Evolutionary conservation across 2,329 filamentous ascomycete species (phyloP).

Genomic region (Diaporthe eres): DNA sequence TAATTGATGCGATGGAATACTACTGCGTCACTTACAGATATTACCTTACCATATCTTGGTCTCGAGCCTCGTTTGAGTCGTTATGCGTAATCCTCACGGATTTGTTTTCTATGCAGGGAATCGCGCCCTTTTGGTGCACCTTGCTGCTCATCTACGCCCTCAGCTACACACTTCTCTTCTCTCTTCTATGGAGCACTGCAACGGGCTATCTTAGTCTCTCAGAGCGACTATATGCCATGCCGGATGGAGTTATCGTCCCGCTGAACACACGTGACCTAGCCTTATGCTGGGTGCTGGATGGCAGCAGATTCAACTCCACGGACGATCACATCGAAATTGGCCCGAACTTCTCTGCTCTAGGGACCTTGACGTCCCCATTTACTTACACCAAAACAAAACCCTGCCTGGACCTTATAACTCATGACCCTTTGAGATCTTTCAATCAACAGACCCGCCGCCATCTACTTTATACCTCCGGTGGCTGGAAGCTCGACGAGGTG

Average conservation of each 20-base stretch:
- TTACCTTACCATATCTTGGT: background rate
- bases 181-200: background rate
- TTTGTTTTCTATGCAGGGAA: background rate
- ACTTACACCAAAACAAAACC: background rate
- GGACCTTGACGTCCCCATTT: fast-evolving
- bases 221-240: background rate
- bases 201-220: background rate
- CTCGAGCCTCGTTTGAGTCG: background rate
- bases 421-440: too few relatives aligned
- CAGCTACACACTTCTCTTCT: background rate
- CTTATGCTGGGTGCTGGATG: background rate
- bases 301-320: background rate
- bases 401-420: background rate
- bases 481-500: background rate
- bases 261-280: background rate
- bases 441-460: background rate
- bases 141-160: background rate
- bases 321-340: background rate
- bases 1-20: background rate
- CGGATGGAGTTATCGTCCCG: background rate
- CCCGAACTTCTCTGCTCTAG: background rate
- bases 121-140: background rate
- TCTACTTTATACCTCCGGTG: background rate
- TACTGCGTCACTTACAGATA: background rate
- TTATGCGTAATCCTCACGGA: background rate